phyloP scores from a whole-genome alignment of 2,329 filamentous ascomycete genomes.

The Sordariomycetes sp. region DNA sequence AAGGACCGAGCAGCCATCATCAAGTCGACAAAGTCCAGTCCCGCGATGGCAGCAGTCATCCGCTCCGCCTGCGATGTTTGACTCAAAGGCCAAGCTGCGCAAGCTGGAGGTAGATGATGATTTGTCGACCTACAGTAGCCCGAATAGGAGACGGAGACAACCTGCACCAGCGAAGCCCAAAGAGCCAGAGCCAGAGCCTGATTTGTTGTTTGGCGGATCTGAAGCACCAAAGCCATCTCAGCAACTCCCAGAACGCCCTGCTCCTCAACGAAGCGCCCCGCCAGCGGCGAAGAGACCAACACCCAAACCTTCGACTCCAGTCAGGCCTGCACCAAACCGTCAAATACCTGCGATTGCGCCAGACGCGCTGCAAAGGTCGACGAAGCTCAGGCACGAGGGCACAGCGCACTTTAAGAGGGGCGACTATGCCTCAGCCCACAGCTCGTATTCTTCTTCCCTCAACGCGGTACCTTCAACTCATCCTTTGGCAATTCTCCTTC shows the following conservation, averaged over 20 bases:
- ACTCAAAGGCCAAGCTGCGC: conserved; percentile 48
- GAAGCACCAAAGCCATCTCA: conserved; percentile 24
- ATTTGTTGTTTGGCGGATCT: conserved; percentile 54
- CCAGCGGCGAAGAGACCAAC: conserved; percentile 20
- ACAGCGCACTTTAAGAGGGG: conserved; percentile 89
- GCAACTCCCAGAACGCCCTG: conserved; percentile 24
- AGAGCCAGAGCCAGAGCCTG: conserved; percentile 35
- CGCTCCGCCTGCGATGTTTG: conserved; percentile 24
- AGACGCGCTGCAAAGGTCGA: conserved; percentile 63
- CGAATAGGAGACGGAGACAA: conserved; percentile 65
- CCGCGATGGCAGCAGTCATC: conserved; percentile 52
- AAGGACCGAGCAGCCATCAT: conserved; percentile 31
- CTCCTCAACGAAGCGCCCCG: conserved; percentile 28
- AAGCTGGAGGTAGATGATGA: conserved; percentile 72
- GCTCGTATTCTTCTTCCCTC: conserved; percentile 72
- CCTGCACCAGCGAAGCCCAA: conserved; percentile 37
- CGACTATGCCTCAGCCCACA: conserved; percentile 80
- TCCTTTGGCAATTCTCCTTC: conserved; percentile 77
- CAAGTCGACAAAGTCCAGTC: conserved; percentile 33
- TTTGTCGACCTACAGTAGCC: conserved; percentile 80
- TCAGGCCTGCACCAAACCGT: conserved; percentile 36
- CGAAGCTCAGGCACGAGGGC: conserved; percentile 69
- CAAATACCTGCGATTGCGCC: conserved; percentile 60
- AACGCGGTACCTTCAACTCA: conserved; percentile 66
- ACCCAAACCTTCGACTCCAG: conserved; percentile 22